These are phyloP conservation scores for Coniochaeta sp. DNA, from an alignment of 2,329 filamentous ascomycete genomes.

Conservation along the genomic window DNA sequence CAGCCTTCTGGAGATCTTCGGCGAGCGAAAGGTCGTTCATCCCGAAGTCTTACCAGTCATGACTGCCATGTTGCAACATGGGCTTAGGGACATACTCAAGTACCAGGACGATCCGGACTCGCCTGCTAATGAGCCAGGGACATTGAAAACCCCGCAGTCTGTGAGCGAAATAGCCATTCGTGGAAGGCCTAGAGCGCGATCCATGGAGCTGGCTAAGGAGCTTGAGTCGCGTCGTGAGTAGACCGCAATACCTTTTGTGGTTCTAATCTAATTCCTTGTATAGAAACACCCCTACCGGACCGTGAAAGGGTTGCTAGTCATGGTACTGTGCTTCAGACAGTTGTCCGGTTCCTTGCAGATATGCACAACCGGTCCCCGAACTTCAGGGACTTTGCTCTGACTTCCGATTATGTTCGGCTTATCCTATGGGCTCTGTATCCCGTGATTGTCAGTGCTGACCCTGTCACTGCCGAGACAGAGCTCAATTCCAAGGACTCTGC, in stretches of 20 bases:
- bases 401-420: slow-evolving; percentile 74
- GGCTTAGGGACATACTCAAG: slow-evolving; percentile 62
- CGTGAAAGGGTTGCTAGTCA: slow-evolving; percentile 48
- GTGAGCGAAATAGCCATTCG: slow-evolving; percentile 13
- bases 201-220: slow-evolving; percentile 60
- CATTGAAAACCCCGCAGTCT: slow-evolving; percentile 13
- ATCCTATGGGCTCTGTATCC: slow-evolving; percentile 79
- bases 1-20: slow-evolving; percentile 68
- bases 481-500: slow-evolving; percentile 75
- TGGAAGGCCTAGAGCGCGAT: slow-evolving; percentile 43
- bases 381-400: slow-evolving; percentile 77
- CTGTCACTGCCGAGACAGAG: slow-evolving; percentile 76
- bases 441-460: slow-evolving; percentile 78
- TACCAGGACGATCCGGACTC: slow-evolving; percentile 55
- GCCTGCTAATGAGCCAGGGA: slow-evolving; percentile 14
- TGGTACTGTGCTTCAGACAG: slow-evolving; percentile 62
- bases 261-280: slow-evolving; percentile 11
- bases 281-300: slow-evolving; percentile 32
- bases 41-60: slow-evolving; percentile 76
- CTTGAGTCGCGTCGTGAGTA: slow-evolving; percentile 46
- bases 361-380: slow-evolving; percentile 67
- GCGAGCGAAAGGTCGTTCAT: slow-evolving; percentile 59
- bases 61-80: slow-evolving; percentile 79
- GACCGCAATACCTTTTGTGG: not conserved
- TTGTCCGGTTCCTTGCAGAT: slow-evolving; percentile 72